Evolutionary conservation across 192 early-diverging fungal genomes (phyloP).

Genomic region (Coemansia sp.): DNA sequence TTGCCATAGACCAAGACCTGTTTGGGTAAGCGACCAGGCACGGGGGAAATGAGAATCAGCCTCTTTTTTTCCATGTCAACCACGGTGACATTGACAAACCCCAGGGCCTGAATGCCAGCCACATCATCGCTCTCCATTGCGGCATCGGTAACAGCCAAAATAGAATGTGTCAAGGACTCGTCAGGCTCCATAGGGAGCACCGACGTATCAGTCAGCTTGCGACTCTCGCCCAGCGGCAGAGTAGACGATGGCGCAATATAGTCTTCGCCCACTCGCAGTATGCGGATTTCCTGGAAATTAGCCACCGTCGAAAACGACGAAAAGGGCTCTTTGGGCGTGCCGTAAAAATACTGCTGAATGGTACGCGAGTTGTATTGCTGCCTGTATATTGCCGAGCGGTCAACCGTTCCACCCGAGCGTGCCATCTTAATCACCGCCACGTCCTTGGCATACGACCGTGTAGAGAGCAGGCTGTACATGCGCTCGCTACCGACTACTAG

Average conservation of each 20-base stretch:
- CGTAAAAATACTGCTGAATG: conserved; percentile 96
- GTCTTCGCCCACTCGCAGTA: conserved; percentile 69
- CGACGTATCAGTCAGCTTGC: conserved; percentile 74
- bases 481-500: conserved; percentile 92
- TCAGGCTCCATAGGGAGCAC: conserved; percentile 76
- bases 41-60: conserved; percentile 82
- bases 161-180: conserved; percentile 79
- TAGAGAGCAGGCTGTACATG: conserved; percentile 77
- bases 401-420: conserved; percentile 93
- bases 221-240: conserved; percentile 83
- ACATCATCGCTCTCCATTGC: conserved; percentile 56
- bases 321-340: conserved; percentile 69
- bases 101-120: conserved; percentile 73
- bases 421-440: conserved; percentile 80
- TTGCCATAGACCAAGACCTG: conserved; percentile 78
- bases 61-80: conserved; percentile 80
- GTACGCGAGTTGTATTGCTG: conserved; percentile 67
- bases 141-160: conserved; percentile 77
- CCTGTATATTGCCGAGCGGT: conserved; percentile 72
- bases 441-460: conserved; percentile 45
- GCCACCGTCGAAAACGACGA: conserved; percentile 83
- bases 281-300: conserved; percentile 70
- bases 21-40: conserved; percentile 82
- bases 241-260: conserved; percentile 85
- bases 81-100: conserved; percentile 49